Evolutionary conservation across 2,329 filamentous ascomycete genomes (phyloP).

Genomic region (Leptosphaerulina australis): DNA sequence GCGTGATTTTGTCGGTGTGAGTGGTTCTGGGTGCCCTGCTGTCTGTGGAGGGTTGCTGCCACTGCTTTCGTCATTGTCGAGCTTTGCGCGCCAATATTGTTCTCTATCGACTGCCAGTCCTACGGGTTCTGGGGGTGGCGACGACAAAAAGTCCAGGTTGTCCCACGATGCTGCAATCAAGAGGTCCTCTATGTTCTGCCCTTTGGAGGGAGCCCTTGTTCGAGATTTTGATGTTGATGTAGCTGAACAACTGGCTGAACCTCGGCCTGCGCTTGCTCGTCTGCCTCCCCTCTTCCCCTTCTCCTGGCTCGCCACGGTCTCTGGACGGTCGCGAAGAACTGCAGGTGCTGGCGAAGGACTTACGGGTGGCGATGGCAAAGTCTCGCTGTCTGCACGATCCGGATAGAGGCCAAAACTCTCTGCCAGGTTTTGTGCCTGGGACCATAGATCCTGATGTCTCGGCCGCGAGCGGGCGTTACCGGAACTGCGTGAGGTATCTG

Average conservation of each 20-base stretch:
- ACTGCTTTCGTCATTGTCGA: conserved; percentile 1
- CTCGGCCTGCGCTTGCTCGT: conserved; percentile 15
- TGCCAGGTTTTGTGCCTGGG: conserved; percentile 5
- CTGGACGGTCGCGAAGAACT: conserved; percentile 11
- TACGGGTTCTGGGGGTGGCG: conserved; percentile 28
- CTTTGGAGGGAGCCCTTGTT: conserved; percentile 16
- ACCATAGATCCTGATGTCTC: conserved; percentile 18
- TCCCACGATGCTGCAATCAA: conserved; percentile 25
- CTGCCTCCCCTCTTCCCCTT: conserved; percentile 18
- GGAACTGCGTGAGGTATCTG: conserved; percentile 28
- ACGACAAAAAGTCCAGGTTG: conserved; percentile 29
- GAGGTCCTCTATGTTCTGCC: conserved; percentile 22
- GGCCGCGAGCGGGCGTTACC: conserved; percentile 22
- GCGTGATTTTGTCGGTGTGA: conserved; percentile 15
- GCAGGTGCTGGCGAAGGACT: conserved; percentile 23
- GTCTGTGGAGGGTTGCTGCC: conserved; percentile 1
- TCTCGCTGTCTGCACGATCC: conserved; percentile 22
- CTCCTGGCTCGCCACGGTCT: background rate
- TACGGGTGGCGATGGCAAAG: conserved; percentile 1
- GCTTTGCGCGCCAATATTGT: conserved; percentile 1
- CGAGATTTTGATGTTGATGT: conserved; percentile 7
- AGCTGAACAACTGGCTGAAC: conserved; percentile 7
- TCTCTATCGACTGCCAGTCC: background rate
- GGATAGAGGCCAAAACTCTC: conserved; percentile 12
- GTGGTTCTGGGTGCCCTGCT: conserved; percentile 9